A percentile compares a stretch with the other conserved stretches of the same genome.
Evolutionary conservation across 768 basidiomycete species (phyloP).

Genomic region (Lanmaoa pseudosensibilis): DNA sequence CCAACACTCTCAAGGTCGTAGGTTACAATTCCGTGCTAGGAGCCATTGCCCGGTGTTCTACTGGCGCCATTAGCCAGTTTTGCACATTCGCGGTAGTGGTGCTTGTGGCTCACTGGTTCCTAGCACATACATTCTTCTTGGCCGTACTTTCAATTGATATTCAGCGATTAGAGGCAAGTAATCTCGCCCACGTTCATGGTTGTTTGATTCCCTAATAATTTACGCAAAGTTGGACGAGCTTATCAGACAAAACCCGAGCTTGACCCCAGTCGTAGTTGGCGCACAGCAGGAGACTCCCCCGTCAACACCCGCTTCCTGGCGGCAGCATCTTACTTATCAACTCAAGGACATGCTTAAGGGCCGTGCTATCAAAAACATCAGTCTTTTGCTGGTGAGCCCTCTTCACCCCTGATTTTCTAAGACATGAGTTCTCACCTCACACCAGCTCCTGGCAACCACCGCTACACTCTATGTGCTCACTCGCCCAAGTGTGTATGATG

Average conservation of each 20-base stretch:
- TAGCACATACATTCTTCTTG: slow-evolving; percentile 94
- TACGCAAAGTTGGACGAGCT: slow-evolving; percentile 74
- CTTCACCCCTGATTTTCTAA: background rate
- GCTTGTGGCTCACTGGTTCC: slow-evolving; percentile 94
- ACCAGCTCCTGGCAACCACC: slow-evolving; percentile 74
- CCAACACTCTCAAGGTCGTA: slow-evolving; percentile 89
- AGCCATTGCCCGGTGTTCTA: slow-evolving; percentile 69
- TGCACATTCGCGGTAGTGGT: slow-evolving; percentile 93
- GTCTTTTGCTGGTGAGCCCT: slow-evolving; percentile 68
- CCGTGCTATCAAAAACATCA: slow-evolving; percentile 75
- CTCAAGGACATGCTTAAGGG: slow-evolving; percentile 53
- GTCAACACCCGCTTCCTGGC: slow-evolving; percentile 30
- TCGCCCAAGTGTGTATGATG: slow-evolving; percentile 42
- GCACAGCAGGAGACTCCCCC: slow-evolving; percentile 26
- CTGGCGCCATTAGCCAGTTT: slow-evolving; percentile 86
- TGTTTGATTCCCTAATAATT: slow-evolving; percentile 12
- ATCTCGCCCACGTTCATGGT: background rate
- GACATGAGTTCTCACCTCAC: slow-evolving; percentile 2
- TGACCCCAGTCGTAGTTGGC: slow-evolving; percentile 45
- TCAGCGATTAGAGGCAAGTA: slow-evolving; percentile 78
- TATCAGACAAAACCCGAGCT: slow-evolving; percentile 65
- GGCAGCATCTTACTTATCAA: slow-evolving; percentile 27
- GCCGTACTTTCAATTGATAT: slow-evolving; percentile 95
- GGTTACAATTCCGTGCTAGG: slow-evolving; percentile 82
- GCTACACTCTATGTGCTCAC: slow-evolving; percentile 75